Percentiles rank a stretch among this genome's conserved stretches.
These are phyloP conservation scores for Phalaenopsis hybrid DNA, from an alignment of 116 monocot species.

Conservation along the genomic window DNA sequence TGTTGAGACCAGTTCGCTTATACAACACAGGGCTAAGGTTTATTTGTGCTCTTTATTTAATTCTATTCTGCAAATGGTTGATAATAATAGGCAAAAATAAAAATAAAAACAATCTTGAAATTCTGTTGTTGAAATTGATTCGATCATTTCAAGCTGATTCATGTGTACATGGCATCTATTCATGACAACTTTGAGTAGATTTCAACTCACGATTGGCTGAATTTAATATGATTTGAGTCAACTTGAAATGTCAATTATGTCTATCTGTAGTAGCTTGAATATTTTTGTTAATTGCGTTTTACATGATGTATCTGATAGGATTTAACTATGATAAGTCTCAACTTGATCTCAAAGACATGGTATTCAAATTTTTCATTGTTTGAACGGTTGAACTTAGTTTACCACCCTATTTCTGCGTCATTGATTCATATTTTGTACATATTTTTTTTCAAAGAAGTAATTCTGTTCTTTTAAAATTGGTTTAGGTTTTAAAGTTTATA, in stretches of 20 bases:
- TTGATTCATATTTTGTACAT: background rate
- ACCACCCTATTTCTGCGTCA: background rate
- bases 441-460: background rate
- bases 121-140: background rate
- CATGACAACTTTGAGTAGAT: background rate
- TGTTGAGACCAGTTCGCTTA: conserved; percentile 78
- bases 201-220: background rate
- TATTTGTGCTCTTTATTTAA: background rate
- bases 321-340: background rate
- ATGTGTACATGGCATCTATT: background rate
- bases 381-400: background rate
- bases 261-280: background rate
- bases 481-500: background rate
- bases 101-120: background rate
- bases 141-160: background rate
- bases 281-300: background rate
- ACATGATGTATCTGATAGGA: background rate
- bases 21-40: conserved; percentile 82
- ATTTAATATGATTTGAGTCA: background rate
- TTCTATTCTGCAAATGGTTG: background rate
- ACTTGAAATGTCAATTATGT: background rate
- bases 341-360: background rate
- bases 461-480: background rate
- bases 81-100: background rate
- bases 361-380: background rate